Percentiles rank a stretch among this genome's conserved stretches.
Evolutionary conservation across 306 rosid species (phyloP).

Genomic region (Acacia confusa): DNA sequence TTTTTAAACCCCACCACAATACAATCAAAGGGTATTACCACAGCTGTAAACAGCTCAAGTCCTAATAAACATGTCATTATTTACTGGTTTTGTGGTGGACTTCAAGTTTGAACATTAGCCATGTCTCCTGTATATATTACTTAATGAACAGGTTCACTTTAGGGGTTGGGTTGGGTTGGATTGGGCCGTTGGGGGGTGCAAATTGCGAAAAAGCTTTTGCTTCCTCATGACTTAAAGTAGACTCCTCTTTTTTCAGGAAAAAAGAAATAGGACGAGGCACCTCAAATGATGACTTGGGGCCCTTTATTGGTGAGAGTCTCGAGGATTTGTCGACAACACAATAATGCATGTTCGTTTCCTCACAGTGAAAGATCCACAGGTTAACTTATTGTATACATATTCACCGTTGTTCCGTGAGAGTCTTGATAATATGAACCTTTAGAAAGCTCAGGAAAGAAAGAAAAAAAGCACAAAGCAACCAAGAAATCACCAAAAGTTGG

Average conservation of each 20-base stretch:
- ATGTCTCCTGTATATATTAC: conserved; percentile 15
- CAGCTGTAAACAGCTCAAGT: not conserved
- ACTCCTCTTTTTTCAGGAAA: conserved; percentile 35
- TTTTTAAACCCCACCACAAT: not conserved
- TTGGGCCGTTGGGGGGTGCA: not conserved
- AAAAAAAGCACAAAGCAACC: not conserved
- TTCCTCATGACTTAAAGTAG: conserved; percentile 61
- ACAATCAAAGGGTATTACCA: not conserved
- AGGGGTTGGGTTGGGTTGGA: not conserved
- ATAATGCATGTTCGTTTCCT: conserved; percentile 23
- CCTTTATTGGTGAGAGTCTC: conserved; percentile 40
- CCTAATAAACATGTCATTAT: not conserved
- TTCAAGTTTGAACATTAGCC: conserved; percentile 14
- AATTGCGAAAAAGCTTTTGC: conserved; percentile 46
- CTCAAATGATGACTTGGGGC: conserved; percentile 39
- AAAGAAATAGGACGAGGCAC: conserved; percentile 23
- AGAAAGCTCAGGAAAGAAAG: not conserved
- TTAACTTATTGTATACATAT: not conserved
- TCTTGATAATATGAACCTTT: not conserved
- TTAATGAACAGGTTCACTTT: conserved; percentile 25
- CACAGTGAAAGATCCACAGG: conserved; percentile 26
- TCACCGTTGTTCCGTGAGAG: not conserved
- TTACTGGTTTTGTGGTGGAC: conserved; percentile 23
- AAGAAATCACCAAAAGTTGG: not conserved
- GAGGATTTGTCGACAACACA: conserved; percentile 34